A percentile compares a stretch with the other conserved stretches of the same genome.
phyloP scores from a whole-genome alignment of 2,329 filamentous ascomycete species.

The Penicillium sp. region DNA sequence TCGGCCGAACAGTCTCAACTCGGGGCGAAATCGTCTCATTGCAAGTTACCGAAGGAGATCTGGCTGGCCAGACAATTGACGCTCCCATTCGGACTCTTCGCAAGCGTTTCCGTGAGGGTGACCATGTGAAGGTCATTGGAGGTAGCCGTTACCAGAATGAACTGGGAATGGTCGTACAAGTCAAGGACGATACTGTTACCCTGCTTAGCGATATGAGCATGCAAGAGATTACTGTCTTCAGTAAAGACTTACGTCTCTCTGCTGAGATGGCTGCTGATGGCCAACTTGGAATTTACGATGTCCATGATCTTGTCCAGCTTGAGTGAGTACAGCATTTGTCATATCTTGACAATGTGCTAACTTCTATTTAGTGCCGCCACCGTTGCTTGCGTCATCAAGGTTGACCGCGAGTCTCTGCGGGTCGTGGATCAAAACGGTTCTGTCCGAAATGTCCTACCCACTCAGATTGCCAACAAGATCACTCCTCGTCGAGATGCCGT shows the following conservation, averaged over 20 bases:
- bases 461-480: constrained; percentile 86
- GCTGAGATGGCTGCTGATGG: constrained; percentile 86
- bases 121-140: constrained; percentile 98
- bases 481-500: constrained; percentile 79
- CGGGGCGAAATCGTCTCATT: constrained; percentile 91
- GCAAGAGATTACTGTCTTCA: constrained; percentile 94
- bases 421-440: constrained; percentile 89
- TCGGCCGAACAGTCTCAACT: constrained; percentile 80
- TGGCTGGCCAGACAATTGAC: constrained; percentile 81
- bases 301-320: constrained; percentile 91
- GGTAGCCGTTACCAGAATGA: constrained; percentile 93
- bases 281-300: constrained; percentile 77
- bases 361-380: constrained; percentile 63
- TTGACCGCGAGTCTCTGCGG: constrained; percentile 86
- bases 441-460: constrained; percentile 76
- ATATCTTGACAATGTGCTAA: constrained; percentile 24
- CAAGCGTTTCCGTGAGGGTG: constrained; percentile 88
- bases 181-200: constrained; percentile 87
- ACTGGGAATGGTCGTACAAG: constrained; percentile 94
- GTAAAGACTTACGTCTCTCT: constrained; percentile 90
- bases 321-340: constrained; percentile 55
- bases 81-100: constrained; percentile 88
- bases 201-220: constrained; percentile 89
- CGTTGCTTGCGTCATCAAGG: constrained; percentile 89
- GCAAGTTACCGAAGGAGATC: constrained; percentile 74